These are phyloP conservation scores for Penicillium sp. DNA, from an alignment of 2,329 filamentous ascomycete species.

Conservation along the genomic window DNA sequence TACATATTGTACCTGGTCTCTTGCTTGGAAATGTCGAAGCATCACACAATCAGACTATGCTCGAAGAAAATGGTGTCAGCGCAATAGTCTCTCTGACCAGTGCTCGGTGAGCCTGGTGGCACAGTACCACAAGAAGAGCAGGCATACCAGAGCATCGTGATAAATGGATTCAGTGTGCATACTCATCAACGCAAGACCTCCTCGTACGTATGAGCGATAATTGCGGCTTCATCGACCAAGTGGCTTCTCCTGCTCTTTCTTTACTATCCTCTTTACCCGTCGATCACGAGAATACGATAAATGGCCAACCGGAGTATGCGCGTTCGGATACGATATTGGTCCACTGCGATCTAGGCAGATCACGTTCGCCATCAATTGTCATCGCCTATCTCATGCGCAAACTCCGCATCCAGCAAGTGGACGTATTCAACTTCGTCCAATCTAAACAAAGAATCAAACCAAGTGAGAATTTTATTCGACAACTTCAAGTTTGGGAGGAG, in stretches of 20 bases:
- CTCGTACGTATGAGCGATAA: constrained; percentile 26
- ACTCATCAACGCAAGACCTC: constrained; percentile 30
- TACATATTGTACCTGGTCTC: constrained; percentile 28
- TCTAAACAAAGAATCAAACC: constrained; percentile 26
- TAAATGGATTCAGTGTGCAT: constrained; percentile 30
- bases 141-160: constrained; percentile 18
- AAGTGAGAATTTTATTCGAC: constrained; percentile 28
- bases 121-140: constrained; percentile 19
- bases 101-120: constrained; percentile 26
- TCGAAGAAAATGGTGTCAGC: constrained; percentile 23
- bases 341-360: no score
- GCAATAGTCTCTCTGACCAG: constrained; percentile 25
- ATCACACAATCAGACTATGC: constrained; percentile 23
- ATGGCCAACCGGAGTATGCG: no score
- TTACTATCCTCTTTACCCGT: constrained; percentile 11
- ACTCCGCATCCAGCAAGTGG: constrained; percentile 10
- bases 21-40: constrained; percentile 24
- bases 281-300: no score
- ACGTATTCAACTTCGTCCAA: constrained; percentile 26
- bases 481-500: constrained; percentile 30
- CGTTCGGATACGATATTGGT: no score
- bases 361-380: no score
- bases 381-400: no score
- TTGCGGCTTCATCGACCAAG: constrained; percentile 28
- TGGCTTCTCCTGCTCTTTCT: constrained; percentile 18